Conservation (phyloP, 768 basidiomycete species). For the Chlorophyllum brunneum region DNA sequence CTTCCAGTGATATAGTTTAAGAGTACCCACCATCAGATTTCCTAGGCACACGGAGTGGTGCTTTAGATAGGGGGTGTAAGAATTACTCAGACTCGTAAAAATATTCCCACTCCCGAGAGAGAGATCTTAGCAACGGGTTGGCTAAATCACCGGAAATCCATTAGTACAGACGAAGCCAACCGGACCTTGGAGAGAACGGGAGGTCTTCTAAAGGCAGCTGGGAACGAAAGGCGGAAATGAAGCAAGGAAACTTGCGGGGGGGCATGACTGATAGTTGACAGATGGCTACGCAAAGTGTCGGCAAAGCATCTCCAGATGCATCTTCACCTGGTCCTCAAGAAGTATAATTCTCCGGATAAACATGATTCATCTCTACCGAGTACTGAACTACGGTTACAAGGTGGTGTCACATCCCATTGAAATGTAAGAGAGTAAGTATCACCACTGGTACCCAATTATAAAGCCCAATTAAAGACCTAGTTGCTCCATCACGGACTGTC, state of each 20-base stretch:
- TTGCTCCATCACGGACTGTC: conserved; percentile 80
- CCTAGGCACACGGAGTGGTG: no score
- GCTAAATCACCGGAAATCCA: neutral
- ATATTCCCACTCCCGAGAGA: conserved; percentile 10
- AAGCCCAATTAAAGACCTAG: conserved; percentile 71
- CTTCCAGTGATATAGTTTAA: no score
- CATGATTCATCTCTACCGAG: no score
- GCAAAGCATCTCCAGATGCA: no score
- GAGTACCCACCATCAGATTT: neutral
- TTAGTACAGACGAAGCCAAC: neutral
- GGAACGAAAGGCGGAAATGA: conserved; percentile 1
- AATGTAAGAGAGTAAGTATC: neutral
- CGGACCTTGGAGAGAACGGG: neutral
- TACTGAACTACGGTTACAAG: neutral
- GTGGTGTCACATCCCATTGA: neutral
- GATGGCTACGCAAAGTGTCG: neutral
- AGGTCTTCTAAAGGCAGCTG: neutral
- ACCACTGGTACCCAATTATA: neutral
- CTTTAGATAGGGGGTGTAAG: no score
- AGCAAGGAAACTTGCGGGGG: neutral
- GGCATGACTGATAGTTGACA: neutral
- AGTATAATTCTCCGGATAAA: neutral
- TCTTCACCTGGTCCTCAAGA: neutral
- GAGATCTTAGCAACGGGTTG: neutral
- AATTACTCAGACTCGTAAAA: conserved; percentile 5